These are phyloP conservation scores for Clohesyomyces aquaticus DNA, from an alignment of 495 filamentous ascomycete species.

Conservation along the genomic window DNA sequence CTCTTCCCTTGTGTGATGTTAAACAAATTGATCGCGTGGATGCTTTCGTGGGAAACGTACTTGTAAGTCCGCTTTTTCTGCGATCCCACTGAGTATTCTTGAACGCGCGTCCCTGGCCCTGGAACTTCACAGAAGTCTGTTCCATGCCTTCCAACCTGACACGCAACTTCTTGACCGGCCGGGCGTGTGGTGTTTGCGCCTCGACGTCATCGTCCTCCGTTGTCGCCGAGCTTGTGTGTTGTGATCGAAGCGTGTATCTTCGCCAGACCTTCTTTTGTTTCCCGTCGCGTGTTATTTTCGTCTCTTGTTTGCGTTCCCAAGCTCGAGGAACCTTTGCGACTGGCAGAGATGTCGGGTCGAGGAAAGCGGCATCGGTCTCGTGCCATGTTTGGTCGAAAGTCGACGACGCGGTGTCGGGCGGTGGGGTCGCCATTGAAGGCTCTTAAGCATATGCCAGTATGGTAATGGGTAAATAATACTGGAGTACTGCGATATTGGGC, in stretches of 20 bases:
- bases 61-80: slow-evolving; percentile 33
- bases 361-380: slow-evolving; percentile 37
- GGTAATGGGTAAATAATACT: slow-evolving; percentile 6
- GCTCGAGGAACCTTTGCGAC: slow-evolving; percentile 42
- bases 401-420: slow-evolving; percentile 21
- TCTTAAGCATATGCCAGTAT: neutral
- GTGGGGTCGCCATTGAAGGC: slow-evolving; percentile 33
- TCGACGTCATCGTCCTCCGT: slow-evolving; percentile 20
- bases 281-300: slow-evolving; percentile 34
- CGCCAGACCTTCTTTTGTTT: slow-evolving; percentile 48
- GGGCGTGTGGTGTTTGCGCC: slow-evolving; percentile 9
- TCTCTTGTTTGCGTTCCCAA: slow-evolving; percentile 47
- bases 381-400: slow-evolving; percentile 38
- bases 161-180: slow-evolving; percentile 36
- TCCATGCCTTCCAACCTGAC: slow-evolving; percentile 18
- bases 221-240: slow-evolving; percentile 4
- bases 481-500: slow-evolving; percentile 3
- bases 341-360: slow-evolving; percentile 41
- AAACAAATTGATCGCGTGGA: too few relatives aligned
- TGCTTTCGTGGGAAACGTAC: slow-evolving; percentile 12
- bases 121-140: neutral
- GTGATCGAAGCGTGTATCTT: slow-evolving; percentile 37
- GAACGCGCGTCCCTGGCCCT: slow-evolving; percentile 19
- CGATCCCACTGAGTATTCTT: slow-evolving; percentile 37
- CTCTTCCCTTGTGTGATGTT: too few relatives aligned